Percentiles rank a stretch among this genome's conserved stretches.
These are phyloP conservation scores for Ganoderma sinense DNA, from an alignment of 1,284 basidiomycete genomes.

Conservation along the genomic window DNA sequence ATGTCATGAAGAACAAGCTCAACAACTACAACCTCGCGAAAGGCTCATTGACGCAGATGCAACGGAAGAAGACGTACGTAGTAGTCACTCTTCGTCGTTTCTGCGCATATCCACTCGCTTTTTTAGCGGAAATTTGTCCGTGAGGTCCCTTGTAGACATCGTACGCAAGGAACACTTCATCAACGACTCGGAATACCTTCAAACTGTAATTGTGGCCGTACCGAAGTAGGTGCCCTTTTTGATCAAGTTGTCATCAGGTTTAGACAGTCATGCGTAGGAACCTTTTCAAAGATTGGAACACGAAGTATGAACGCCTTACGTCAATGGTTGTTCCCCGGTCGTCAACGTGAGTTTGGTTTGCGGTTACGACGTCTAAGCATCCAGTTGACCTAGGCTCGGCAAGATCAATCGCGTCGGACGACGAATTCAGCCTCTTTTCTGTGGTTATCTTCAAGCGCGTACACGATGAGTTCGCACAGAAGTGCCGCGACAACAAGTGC, in stretches of 20 bases:
- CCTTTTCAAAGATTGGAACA: constrained; percentile 87
- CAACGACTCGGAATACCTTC: constrained; percentile 91
- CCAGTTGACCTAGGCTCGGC: constrained; percentile 5
- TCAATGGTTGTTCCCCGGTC: constrained; percentile 97
- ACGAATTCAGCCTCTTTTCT: constrained; percentile 89
- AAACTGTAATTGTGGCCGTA: constrained; percentile 93
- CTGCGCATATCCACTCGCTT: constrained; percentile 18
- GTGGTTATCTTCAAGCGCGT: constrained; percentile 94
- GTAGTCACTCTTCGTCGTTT: no score
- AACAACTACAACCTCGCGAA: constrained; percentile 96
- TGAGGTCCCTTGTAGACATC: constrained; percentile 86
- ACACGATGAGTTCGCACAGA: constrained; percentile 93
- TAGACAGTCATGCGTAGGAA: constrained; percentile 59
- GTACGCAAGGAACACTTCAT: constrained; percentile 88
- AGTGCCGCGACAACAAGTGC: constrained; percentile 95
- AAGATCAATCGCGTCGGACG: constrained; percentile 80
- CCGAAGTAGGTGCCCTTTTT: constrained; percentile 72
- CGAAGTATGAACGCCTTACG: constrained; percentile 89
- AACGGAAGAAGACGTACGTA: constrained; percentile 90
- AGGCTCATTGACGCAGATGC: constrained; percentile 91
- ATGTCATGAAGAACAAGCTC: constrained; percentile 89
- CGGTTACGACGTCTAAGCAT: constrained; percentile 12
- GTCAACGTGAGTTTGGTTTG: constrained; percentile 65
- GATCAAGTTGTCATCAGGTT: neutral
- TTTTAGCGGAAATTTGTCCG: constrained; percentile 90